Base-by-base conservation (phyloP, 2,329 filamentous ascomycete species). In the Coniella lustricola region DNA sequence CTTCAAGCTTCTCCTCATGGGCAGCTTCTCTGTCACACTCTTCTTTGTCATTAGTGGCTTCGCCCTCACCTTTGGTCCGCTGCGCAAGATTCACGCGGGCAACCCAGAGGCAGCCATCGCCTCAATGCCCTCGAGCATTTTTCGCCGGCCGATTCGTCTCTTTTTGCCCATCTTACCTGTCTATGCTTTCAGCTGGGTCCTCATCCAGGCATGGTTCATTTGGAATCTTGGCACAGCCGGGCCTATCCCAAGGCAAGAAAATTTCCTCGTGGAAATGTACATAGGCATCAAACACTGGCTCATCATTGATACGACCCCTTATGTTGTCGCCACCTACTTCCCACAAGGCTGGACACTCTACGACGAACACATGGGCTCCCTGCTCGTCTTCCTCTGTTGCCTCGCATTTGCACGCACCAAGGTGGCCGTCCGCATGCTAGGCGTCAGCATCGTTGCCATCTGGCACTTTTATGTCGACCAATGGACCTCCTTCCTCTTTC, bases 21-120 rank as follows among this genome's bases (percentile, higher is more conserved):
- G 57, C 2, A 45, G 56, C 34, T 57, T 59, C 17, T 63, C 62
- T 57, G 64, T 67, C 16, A 52, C 59, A 25, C 54, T 66, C 13
- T 67, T 68, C 54, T 64, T 67, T 49, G 62, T 67, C 29, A 61
- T 67, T 42, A 67, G 64, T 7, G 65, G 66, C 16, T 67, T 64
- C 50, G 64, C 60, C 3, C 57, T 68, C 32, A 59, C 62, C 3
- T 60, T 62, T 34, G 58, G 60, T 10, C 54, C 66, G 0, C 47
- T 67, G 22, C 59, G 55, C 16, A 50, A 56, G 13, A 51, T 56
- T 20, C 46, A 56, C 13, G 47, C 45, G n/a, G 53, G 50, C 14
- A 39, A 52, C 13, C n/a, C 33, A 14, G 32, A 35, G n/a, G 32
- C 14, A 12, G 44, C 49, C 9, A 38, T 54, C 9, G 31, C 48